These are phyloP conservation scores for Oehlia diaphana DNA, from an alignment of 192 early-diverging fungal genomes.

Conservation along the genomic window DNA sequence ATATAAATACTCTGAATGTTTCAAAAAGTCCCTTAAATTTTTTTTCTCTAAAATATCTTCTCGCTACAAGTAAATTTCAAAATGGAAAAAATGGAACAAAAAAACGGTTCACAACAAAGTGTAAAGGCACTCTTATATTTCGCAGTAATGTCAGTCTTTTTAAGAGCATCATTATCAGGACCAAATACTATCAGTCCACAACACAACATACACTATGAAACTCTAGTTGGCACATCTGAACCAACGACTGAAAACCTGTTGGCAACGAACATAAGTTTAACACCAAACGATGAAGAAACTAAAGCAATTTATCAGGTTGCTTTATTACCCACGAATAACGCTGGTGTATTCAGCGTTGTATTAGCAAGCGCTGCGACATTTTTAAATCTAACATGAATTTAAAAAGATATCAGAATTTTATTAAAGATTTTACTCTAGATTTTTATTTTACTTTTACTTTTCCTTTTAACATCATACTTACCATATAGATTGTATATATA, in stretches of 20 bases:
- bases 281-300: background rate
- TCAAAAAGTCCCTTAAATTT: background rate
- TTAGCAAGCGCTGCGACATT: background rate
- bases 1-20: too few species aligned
- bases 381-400: background rate
- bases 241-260: background rate
- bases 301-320: background rate
- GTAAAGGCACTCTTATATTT: constrained; percentile 5
- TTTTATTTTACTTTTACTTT: too few species aligned
- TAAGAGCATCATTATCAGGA: constrained; percentile 11
- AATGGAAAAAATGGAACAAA: constrained; percentile 6
- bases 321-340: background rate
- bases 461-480: too few species aligned
- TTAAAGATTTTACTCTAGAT: too few species aligned
- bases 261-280: background rate
- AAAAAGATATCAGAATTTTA: too few species aligned
- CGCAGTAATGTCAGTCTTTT: background rate
- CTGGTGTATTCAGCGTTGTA: background rate
- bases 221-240: background rate
- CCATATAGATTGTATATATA: too few species aligned
- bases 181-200: background rate
- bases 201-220: background rate
- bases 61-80: background rate
- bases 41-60: background rate
- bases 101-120: background rate